phyloP scores from a whole-genome alignment of 345 rosid genomes.

The Leavenworthia alabamica region DNA sequence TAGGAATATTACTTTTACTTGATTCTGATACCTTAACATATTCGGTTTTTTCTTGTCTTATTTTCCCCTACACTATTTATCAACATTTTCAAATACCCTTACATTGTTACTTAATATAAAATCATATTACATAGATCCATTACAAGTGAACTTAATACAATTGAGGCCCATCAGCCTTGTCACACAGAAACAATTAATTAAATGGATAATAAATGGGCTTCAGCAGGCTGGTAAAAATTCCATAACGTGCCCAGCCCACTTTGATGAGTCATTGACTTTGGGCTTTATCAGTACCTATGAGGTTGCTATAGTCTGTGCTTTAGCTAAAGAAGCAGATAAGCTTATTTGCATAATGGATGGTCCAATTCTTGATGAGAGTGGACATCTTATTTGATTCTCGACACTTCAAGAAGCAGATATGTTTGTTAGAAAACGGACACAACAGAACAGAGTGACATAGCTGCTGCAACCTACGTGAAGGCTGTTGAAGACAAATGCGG shows the following conservation, averaged over 20 bases:
- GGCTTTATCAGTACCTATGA: no score
- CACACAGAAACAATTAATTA: no score
- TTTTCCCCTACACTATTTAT: no score
- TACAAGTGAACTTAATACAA: no score
- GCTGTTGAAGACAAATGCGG: conserved; percentile 87
- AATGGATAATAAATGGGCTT: no score
- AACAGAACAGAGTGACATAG: conserved; percentile 89
- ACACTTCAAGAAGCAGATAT: conserved; percentile 84
- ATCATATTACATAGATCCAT: no score
- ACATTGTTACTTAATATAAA: no score
- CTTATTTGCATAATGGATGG: conserved; percentile 83
- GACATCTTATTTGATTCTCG: conserved; percentile 72
- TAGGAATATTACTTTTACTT: conserved; percentile 4
- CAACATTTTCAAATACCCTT: no score
- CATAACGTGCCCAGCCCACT: no score
- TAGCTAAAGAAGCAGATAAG: conserved; percentile 87
- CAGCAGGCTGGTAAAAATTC: no score
- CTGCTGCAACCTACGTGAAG: conserved; percentile 89
- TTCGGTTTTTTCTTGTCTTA: conserved; percentile 5
- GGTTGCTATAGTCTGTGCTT: conserved; percentile 96
- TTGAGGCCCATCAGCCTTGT: no score
- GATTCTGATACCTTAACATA: conserved; percentile 17
- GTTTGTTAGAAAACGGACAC: conserved; percentile 70
- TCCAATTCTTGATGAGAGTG: conserved; percentile 76
- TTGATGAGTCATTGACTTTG: no score